Base-by-base conservation (phyloP, 2,329 filamentous ascomycete genomes). In the Penicillium sp. region DNA sequence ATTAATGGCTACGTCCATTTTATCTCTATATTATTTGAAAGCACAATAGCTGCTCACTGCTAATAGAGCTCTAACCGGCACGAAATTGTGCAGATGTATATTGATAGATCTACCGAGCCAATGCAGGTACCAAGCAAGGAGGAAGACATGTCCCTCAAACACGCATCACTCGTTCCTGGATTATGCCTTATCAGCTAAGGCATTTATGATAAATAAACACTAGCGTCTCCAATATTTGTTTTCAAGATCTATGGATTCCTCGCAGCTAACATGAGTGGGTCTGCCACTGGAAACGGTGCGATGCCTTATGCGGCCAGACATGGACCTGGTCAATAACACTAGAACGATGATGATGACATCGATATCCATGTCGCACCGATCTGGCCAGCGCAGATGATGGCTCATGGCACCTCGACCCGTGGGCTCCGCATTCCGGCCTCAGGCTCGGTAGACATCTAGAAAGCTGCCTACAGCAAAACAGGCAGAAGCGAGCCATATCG, bases 371-470 rank as follows among this genome's bases (percentile, higher is more conserved):
- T 38, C 33, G 33, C 33, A 38, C 3, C 33, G 16, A 14, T 14
- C 26, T 30, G 9, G 26, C 9, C 26, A n/a, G n/a, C 33, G 16
- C 4, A 38, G 16, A 11, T 38, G 4, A 16, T 42, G 33, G 35
- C 35, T 45, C 38, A 45, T 43, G 49, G 38, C 18, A 52, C 49
- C 38, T 45, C 23, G 24, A 21, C n/a, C 38, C 49, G 38, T 43
- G 49, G 49, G 14, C 38, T 53, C 51, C 28, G 51, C 42, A 53
- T 53, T 53, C 51, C 42, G 35, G 24, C 11, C 40, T 26, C n/a
- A 23, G 20, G 38, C 50, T 53, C 28, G 30, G 4, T 30, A 8
- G 50, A 5, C 23, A 23, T 52, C 50, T 23, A 52, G 50, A 52
- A 52, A 33, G 50, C 40, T 46, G 20, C 26, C 42, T 46, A n/a